These are phyloP conservation scores for Ceratobasidium sp. DNA, from an alignment of 1,284 basidiomycete genomes.

Conservation along the genomic window DNA sequence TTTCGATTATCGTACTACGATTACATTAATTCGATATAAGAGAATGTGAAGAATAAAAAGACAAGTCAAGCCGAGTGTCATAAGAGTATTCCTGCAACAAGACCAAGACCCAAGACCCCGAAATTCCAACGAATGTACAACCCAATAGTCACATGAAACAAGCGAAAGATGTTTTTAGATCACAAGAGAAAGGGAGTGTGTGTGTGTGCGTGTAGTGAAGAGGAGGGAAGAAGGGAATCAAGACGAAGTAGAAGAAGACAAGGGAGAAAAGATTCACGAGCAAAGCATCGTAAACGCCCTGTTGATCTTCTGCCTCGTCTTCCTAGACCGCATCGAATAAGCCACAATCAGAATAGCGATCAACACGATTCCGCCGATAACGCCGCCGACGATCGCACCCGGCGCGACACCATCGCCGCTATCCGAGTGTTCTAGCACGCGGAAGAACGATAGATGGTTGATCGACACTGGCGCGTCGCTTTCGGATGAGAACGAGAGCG, in stretches of 20 bases:
- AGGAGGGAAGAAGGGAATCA: not conserved
- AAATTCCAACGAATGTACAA: too few species aligned
- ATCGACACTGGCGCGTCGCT: not conserved
- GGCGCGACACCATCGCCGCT: not conserved
- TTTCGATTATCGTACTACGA: too few species aligned
- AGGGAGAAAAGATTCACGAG: slow-evolving; percentile 3
- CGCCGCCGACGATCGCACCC: slow-evolving; percentile 24
- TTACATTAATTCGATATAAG: too few species aligned
- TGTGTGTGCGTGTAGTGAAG: not conserved
- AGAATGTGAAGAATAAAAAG: too few species aligned
- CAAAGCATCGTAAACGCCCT: slow-evolving; percentile 22
- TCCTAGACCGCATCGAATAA: slow-evolving; percentile 19
- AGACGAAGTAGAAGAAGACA: not conserved
- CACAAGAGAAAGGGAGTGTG: not conserved
- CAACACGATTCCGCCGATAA: slow-evolving; percentile 22
- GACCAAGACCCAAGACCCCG: too few species aligned
- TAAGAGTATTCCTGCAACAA: too few species aligned
- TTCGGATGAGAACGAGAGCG: not conserved
- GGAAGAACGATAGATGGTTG: slow-evolving; percentile 28
- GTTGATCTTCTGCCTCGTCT: slow-evolving; percentile 37
- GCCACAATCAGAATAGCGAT: slow-evolving; percentile 8
- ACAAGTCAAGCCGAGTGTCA: too few species aligned
- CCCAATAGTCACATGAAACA: too few species aligned
- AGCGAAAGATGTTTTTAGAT: not conserved
- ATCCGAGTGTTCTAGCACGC: not conserved